Conservation (phyloP, 2,329 filamentous ascomycete species). For the Calonectria henricotiae region DNA sequence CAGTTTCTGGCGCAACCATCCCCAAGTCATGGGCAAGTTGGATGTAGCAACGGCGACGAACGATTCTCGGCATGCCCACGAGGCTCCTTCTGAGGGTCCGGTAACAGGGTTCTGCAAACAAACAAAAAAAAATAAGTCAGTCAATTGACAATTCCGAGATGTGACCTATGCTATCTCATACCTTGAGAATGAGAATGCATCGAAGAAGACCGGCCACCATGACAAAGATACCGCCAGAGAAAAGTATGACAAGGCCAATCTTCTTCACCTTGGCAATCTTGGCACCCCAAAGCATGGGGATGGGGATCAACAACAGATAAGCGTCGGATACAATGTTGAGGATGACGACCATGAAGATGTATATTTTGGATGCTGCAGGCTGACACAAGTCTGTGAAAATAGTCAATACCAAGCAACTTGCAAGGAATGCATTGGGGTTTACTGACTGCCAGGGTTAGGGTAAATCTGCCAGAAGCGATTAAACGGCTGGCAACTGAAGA, state of each 20-base stretch:
- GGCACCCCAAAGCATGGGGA: conserved; percentile 70
- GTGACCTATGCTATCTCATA: conserved; percentile 26
- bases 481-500: conserved; percentile 58
- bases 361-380: conserved; percentile 60
- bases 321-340: conserved; percentile 61
- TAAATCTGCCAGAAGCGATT: conserved; percentile 62
- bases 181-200: conserved; percentile 58
- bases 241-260: conserved; percentile 68
- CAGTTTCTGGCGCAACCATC: conserved; percentile 49
- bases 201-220: conserved; percentile 58
- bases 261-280: conserved; percentile 68
- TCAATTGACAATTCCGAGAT: background rate
- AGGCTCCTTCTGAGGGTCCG: conserved; percentile 55
- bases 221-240: conserved; percentile 61
- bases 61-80: conserved; percentile 60
- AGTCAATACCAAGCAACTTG: conserved; percentile 58
- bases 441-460: conserved; percentile 61
- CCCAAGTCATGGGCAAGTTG: conserved; percentile 58
- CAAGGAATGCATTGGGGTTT: conserved; percentile 38
- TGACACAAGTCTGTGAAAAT: conserved; percentile 58
- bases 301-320: conserved; percentile 61
- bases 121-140: background rate
- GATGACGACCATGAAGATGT: conserved; percentile 57
- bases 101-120: conserved; percentile 57
- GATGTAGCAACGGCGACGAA: conserved; percentile 61